These are phyloP conservation scores for Penicillium brevicompactum DNA, from an alignment of 2,329 filamentous ascomycete species.

Conservation along the genomic window DNA sequence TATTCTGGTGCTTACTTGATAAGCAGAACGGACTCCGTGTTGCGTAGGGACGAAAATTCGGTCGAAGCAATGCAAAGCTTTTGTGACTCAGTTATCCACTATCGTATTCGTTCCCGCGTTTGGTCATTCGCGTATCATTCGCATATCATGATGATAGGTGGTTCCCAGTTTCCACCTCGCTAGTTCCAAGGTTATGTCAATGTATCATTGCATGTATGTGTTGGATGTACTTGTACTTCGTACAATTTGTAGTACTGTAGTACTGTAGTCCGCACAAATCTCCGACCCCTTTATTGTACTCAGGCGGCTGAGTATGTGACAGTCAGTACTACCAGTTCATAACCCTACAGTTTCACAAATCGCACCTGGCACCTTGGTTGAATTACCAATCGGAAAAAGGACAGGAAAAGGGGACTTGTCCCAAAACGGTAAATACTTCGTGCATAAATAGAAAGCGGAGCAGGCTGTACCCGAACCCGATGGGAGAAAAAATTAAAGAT, in stretches of 20 bases:
- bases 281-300: too few species aligned
- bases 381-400: not conserved
- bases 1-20: not conserved
- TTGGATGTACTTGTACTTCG: too few species aligned
- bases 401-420: not conserved
- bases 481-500: not conserved
- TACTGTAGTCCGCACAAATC: too few species aligned
- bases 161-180: too few species aligned
- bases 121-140: not conserved
- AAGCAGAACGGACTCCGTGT: not conserved
- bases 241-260: not conserved
- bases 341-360: too few species aligned
- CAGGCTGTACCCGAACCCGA: not conserved
- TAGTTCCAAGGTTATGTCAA: too few species aligned
- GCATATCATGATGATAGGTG: too few species aligned
- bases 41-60: not conserved
- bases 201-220: not conserved
- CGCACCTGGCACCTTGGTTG: too few species aligned
- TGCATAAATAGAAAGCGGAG: constrained; percentile 4
- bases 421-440: not conserved
- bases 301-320: too few species aligned
- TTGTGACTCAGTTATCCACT: constrained; percentile 1
- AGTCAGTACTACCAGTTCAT: too few species aligned
- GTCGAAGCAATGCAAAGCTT: not conserved
- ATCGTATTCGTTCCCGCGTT: constrained; percentile 2